Evolutionary conservation across 1,284 basidiomycete species (phyloP), one percentile per base, ranked within the genome.

Genomic region (Sanghuangporus baumii): DNA sequence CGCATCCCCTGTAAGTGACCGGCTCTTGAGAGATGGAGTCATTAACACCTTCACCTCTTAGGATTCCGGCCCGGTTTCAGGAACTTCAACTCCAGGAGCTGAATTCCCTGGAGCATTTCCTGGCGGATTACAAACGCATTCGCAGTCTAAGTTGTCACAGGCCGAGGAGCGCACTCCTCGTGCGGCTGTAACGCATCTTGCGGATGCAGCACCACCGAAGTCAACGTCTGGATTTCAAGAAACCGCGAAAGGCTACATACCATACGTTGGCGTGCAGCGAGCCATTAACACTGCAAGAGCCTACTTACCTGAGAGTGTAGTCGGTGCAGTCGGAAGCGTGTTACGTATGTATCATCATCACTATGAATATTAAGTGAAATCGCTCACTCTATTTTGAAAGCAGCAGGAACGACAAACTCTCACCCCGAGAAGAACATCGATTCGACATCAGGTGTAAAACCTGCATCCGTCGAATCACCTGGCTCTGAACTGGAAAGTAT

Each of bases 41-140:
- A 55, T 12, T 26, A 20, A 41, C 40, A 4, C 9, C 40, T 41
- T 41, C 40, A 12, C 16, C 23, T 26, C 9, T 40, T 6, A 14
- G n/a, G 36, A 55, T 12, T 1, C 14, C 37, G 55, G 40, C 12
- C 56, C 38, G 26, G 1, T 31, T 8, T 59, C 58, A 2, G 31
- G 11, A n/a, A 46, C 50, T 31, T 59, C 58, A 8, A 59, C 58
- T 7, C 58, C 58, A 12, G 58, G 58, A n/a, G 1, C 20, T 1
- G 58, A 59, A 3, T 51, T 59, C 26, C 58, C 58, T 12, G 58
- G 58, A 14, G 23, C 47, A 11, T 59, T 51, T 37, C 58, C 58
- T 9, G 11, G 38, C 36, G 58, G 51, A 9, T 16, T 20, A 14
- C 41, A 16, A 9, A 8, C 38, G 12, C 26, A 11, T 9, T 9